phyloP scores from a whole-genome alignment of 345 rosid species.

The Linum trigynum region DNA sequence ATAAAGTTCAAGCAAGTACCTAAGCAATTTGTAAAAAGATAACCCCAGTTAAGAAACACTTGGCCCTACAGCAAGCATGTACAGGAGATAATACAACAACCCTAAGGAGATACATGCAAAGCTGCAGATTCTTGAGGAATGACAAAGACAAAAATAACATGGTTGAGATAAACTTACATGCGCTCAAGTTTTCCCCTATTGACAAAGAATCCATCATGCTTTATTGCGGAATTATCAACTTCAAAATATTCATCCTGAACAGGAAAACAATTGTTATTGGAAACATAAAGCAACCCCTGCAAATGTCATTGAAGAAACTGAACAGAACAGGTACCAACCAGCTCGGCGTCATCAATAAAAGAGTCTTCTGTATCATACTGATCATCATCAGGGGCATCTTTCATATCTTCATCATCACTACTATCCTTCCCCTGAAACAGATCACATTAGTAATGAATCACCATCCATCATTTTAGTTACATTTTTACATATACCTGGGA shows the following conservation, averaged over 20 bases:
- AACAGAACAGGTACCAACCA: conserved; percentile 44
- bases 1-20: too few relatives aligned
- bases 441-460: conserved; percentile 1
- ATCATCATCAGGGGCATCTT: conserved; percentile 79
- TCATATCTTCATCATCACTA: conserved; percentile 84
- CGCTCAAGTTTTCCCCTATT: conserved; percentile 84
- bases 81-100: too few relatives aligned
- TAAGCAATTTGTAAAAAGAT: too few relatives aligned
- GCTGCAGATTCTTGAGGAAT: too few relatives aligned
- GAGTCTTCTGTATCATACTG: conserved; percentile 97
- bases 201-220: conserved; percentile 86
- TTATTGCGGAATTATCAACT: conserved; percentile 82
- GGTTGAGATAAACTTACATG: conserved; percentile 42
- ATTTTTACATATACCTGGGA: neutral
- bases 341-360: conserved; percentile 85
- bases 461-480: neutral
- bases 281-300: neutral
- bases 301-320: neutral
- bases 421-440: conserved; percentile 75
- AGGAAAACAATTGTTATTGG: neutral
- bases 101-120: too few relatives aligned
- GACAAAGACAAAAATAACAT: neutral
- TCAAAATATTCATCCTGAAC: conserved; percentile 92
- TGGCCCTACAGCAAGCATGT: too few relatives aligned
- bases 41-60: too few relatives aligned